A percentile compares a stretch with the other conserved stretches of the same genome.
phyloP scores from a whole-genome alignment of 2,329 filamentous ascomycete genomes.

The Gaeumannomyces tritici region DNA sequence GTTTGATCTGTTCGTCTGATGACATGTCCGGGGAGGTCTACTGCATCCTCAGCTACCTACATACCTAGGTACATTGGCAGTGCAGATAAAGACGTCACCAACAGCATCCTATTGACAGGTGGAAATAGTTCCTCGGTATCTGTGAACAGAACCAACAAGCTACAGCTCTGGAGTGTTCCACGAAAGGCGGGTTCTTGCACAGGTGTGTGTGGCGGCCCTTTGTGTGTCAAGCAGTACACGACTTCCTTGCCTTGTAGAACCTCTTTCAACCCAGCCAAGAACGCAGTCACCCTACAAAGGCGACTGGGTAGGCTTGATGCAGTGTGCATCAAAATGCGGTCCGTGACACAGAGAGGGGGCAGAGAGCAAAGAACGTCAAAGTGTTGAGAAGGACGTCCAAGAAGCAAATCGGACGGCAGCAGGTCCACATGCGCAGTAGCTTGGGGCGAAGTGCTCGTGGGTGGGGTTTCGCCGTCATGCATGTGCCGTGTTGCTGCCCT shows the following conservation, averaged over 20 bases:
- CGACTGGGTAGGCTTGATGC: neutral
- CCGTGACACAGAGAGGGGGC: neutral
- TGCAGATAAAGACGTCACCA: neutral
- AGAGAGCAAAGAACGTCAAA: neutral
- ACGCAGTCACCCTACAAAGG: neutral
- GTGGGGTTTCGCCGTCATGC: neutral
- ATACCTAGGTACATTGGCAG: too few species aligned
- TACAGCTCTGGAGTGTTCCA: neutral
- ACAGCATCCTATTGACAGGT: neutral
- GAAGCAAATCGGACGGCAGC: neutral
- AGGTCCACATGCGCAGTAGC: neutral
- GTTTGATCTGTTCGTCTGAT: neutral
- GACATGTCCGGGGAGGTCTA: neutral
- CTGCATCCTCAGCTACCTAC: too few species aligned
- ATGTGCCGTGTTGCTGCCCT: neutral
- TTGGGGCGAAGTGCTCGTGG: neutral
- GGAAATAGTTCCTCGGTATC: neutral
- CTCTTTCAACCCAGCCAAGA: neutral
- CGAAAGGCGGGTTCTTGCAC: neutral
- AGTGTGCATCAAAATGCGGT: neutral
- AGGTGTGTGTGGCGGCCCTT: neutral
- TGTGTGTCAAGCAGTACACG: neutral
- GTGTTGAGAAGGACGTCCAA: neutral
- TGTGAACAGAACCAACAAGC: neutral
- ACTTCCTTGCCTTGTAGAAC: neutral